Evolutionary conservation across 225 moss, liverwort and hornwort genomes (phyloP).

Genomic region (Anthoceros angustus): DNA sequence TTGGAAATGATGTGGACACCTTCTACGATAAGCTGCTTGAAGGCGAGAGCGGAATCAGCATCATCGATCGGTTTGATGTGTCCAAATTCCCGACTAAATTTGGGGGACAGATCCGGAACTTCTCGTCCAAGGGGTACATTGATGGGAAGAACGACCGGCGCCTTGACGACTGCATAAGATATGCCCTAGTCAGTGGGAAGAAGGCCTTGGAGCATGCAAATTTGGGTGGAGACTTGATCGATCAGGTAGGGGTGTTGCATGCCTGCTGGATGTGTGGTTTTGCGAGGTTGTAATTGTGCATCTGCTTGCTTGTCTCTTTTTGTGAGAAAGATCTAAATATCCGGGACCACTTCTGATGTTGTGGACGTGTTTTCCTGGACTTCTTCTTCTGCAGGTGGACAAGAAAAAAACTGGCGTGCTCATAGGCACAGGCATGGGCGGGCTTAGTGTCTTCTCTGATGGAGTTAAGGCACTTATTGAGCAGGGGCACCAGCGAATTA

Average conservation of each 20-base stretch:
- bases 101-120: conserved; percentile 82
- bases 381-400: conserved; percentile 40
- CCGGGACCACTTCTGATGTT: not conserved
- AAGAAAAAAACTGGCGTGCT: conserved; percentile 83
- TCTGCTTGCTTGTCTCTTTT: not conserved
- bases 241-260: conserved; percentile 23
- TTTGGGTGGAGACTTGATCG: conserved; percentile 60
- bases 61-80: conserved; percentile 81
- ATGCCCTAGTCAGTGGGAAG: conserved; percentile 80
- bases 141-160: conserved; percentile 97
- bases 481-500: conserved; percentile 79
- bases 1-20: conserved; percentile 70
- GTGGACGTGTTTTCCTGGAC: not conserved
- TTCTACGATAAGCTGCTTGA: conserved; percentile 78
- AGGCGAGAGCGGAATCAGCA: conserved; percentile 74
- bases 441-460: conserved; percentile 81
- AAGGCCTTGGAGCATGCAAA: conserved; percentile 67
- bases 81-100: conserved; percentile 90
- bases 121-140: conserved; percentile 56
- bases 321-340: too few species aligned
- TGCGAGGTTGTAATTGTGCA: too few species aligned
- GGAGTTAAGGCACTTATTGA: conserved; percentile 94
- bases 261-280: not conserved
- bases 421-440: conserved; percentile 94
- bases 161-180: conserved; percentile 80